These are phyloP conservation scores for Hemisphaericaspora xylofermentans DNA, from an alignment of 1,139 yeast genomes.

Conservation along the genomic window DNA sequence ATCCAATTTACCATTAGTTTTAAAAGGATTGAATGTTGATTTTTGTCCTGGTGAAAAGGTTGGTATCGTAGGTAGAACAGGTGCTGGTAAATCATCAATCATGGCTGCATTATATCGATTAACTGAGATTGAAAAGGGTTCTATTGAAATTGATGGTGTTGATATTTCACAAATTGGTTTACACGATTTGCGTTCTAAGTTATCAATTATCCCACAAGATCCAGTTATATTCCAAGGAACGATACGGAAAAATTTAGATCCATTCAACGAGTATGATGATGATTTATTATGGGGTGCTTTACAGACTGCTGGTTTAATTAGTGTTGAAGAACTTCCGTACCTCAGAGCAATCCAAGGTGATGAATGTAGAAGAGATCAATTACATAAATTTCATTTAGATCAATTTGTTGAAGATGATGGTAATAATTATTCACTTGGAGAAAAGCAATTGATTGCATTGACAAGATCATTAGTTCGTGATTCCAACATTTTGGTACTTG, in stretches of 20 bases:
- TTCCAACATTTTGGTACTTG: constrained; percentile 37
- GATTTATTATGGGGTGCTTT: constrained; percentile 34
- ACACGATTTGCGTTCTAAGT: constrained; percentile 69
- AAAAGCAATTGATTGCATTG: constrained; percentile 41
- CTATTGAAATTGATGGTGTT: constrained; percentile 56
- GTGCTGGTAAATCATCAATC: constrained; percentile 78
- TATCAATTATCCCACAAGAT: constrained; percentile 89
- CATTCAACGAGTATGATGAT: constrained; percentile 40
- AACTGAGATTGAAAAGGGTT: constrained; percentile 52
- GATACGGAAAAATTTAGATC: constrained; percentile 76
- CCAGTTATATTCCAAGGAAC: constrained; percentile 88
- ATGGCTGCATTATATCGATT: constrained; percentile 65
- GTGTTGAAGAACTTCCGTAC: constrained; percentile 38
- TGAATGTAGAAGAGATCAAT: not conserved
- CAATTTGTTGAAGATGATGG: constrained; percentile 42
- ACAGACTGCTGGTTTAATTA: constrained; percentile 32
- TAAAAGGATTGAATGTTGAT: constrained; percentile 74
- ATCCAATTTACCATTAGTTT: constrained; percentile 82
- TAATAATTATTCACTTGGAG: constrained; percentile 40
- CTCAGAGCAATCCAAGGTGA: constrained; percentile 1
- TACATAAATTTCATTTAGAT: constrained; percentile 33
- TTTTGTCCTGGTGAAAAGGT: constrained; percentile 79
- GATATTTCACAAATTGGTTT: constrained; percentile 71
- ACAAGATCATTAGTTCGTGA: constrained; percentile 42
- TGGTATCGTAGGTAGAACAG: constrained; percentile 97